Evolutionary conservation across 768 basidiomycete genomes (phyloP).

Genomic region (Podaxis pistillaris): DNA sequence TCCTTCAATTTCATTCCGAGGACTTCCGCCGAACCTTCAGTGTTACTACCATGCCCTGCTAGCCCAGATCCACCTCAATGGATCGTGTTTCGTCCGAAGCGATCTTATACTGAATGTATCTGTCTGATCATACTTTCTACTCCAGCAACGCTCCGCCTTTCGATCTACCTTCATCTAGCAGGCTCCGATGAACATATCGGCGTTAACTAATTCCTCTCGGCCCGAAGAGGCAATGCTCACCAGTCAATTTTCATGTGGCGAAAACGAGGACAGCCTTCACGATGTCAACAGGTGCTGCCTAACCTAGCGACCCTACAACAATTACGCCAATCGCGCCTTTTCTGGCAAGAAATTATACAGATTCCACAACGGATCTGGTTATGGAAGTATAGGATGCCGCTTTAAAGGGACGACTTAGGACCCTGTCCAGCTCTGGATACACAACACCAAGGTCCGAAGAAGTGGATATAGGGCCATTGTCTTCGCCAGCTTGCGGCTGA

Average conservation of each 20-base stretch:
- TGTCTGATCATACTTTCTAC: background rate
- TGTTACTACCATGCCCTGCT: background rate
- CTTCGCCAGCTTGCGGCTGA: background rate
- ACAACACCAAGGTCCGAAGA: background rate
- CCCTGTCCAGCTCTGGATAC: background rate
- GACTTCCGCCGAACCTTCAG: background rate
- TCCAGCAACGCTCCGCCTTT: background rate
- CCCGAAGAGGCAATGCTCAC: background rate
- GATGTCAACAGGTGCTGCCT: background rate
- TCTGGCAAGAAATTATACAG: background rate
- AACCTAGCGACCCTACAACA: background rate
- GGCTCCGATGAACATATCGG: background rate
- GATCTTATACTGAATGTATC: background rate
- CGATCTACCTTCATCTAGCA: background rate
- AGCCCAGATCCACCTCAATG: background rate
- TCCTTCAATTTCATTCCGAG: background rate
- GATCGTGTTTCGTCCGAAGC: background rate
- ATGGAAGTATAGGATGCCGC: background rate
- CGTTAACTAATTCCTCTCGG: background rate
- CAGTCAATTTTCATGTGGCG: constrained; percentile 2
- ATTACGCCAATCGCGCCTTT: background rate
- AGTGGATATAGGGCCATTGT: background rate
- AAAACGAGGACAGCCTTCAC: constrained; percentile 3
- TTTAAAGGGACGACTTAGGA: background rate
- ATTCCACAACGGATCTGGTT: background rate